These are phyloP conservation scores for Massospora cicadina DNA, from an alignment of 371 early-diverging fungal species.

Conservation along the genomic window DNA sequence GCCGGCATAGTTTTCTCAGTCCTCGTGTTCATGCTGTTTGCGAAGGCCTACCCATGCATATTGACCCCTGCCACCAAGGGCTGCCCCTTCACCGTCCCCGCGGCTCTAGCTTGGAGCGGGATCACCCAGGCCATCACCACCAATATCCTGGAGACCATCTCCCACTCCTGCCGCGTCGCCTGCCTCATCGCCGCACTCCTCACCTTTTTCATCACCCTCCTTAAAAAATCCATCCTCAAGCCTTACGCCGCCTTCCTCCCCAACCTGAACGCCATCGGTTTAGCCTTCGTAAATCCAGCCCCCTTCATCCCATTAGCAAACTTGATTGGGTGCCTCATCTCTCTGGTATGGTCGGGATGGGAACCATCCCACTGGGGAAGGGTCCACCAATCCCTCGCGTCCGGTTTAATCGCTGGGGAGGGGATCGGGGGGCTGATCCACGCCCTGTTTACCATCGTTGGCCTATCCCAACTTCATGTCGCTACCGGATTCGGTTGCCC, in stretches of 20 bases:
- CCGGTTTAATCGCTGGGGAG: conserved; percentile 55
- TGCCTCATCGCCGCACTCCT: conserved; percentile 25
- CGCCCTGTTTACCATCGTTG: conserved; percentile 30
- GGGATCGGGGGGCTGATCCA: conserved; percentile 47
- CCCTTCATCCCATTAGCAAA: conserved; percentile 36
- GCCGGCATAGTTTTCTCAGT: conserved; percentile 36
- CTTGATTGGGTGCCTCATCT: conserved; percentile 34
- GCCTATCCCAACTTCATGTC: background rate
- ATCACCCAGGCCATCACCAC: conserved; percentile 36
- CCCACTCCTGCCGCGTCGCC: conserved; percentile 17
- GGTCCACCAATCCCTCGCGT: conserved; percentile 37
- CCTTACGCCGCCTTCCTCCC: conserved; percentile 31
- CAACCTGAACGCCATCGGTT: conserved; percentile 45
- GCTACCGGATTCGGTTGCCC: conserved; percentile 6
- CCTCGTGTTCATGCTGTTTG: conserved; percentile 38
- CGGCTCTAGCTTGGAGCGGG: conserved; percentile 45
- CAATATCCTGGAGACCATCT: conserved; percentile 14
- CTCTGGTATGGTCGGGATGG: conserved; percentile 30
- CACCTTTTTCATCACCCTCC: conserved; percentile 25
- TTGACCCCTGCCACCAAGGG: conserved; percentile 14
- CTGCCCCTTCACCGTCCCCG: conserved; percentile 33
- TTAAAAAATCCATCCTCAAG: conserved; percentile 30
- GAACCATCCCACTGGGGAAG: conserved; percentile 21
- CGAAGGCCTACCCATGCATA: conserved; percentile 40
- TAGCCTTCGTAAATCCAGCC: conserved; percentile 41